These are phyloP conservation scores for Inga oerstediana DNA, from an alignment of 306 rosid species.

Conservation along the genomic window DNA sequence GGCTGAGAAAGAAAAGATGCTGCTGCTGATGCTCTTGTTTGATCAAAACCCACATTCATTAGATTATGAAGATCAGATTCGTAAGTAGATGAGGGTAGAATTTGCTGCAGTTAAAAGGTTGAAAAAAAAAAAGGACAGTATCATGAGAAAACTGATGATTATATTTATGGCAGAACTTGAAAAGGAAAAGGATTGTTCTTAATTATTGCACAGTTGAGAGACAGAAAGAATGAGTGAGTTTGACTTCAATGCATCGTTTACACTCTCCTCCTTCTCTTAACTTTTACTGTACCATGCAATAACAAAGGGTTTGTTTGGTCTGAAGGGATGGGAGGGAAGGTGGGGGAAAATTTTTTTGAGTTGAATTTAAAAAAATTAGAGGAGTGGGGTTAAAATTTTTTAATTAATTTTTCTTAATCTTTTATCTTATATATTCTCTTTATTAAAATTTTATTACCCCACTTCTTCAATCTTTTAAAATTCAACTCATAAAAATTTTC, in stretches of 20 bases:
- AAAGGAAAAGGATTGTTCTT: background rate
- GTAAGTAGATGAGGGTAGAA: slow-evolving; percentile 56
- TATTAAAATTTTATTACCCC: no score
- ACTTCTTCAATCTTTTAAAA: no score
- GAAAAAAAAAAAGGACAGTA: background rate
- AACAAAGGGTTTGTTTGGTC: no score
- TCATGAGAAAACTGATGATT: slow-evolving; percentile 19
- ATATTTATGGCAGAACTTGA: background rate
- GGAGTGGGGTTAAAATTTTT: no score
- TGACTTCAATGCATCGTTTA: background rate
- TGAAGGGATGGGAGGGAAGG: no score
- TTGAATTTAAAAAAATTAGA: no score
- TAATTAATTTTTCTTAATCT: no score
- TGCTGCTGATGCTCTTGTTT: slow-evolving; percentile 38
- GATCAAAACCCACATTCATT: slow-evolving; percentile 49
- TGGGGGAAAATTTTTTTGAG: no score
- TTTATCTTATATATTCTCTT: no score
- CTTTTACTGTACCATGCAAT: background rate
- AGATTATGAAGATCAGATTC: slow-evolving; percentile 64
- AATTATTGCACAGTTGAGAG: background rate
- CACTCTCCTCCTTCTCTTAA: background rate
- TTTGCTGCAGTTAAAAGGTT: slow-evolving; percentile 45
- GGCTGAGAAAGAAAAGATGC: slow-evolving; percentile 46
- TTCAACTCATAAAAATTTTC: no score
- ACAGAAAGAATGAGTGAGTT: background rate